A percentile compares a stretch with the other conserved stretches of the same genome.
Evolutionary conservation across 108 stramenopile species (phyloP).

Genomic region (Discostella pseudostelligera): DNA sequence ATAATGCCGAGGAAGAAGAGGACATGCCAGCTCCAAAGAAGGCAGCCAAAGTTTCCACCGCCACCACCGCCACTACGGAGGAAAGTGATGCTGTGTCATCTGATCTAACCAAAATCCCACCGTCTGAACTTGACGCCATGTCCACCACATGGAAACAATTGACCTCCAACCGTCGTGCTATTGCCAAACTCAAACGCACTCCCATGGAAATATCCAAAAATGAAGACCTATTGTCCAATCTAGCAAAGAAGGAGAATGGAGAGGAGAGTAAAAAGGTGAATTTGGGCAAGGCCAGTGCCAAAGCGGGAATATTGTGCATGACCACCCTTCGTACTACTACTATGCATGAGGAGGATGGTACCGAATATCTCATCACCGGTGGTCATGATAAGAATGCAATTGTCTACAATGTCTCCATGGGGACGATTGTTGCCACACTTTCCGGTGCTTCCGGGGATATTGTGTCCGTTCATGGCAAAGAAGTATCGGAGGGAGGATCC

Average conservation of each 20-base stretch:
- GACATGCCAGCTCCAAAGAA: slow-evolving; percentile 2
- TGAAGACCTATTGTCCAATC: slow-evolving; percentile 32
- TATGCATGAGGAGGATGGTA: not conserved
- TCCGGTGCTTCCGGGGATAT: slow-evolving; percentile 11
- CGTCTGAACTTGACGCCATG: slow-evolving; percentile 50
- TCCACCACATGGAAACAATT: slow-evolving; percentile 55
- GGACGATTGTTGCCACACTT: slow-evolving; percentile 51
- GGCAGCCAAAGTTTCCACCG: too few relatives aligned
- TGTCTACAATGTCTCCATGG: slow-evolving; percentile 54
- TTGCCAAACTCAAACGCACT: slow-evolving; percentile 28
- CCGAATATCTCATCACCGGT: slow-evolving; percentile 53
- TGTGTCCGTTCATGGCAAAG: slow-evolving; percentile 30
- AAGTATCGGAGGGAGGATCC: slow-evolving; percentile 6
- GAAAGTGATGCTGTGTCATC: slow-evolving; percentile 4
- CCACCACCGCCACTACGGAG: slow-evolving; percentile 15
- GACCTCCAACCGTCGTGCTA: slow-evolving; percentile 16
- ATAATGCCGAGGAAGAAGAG: slow-evolving; percentile 16
- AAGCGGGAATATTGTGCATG: slow-evolving; percentile 48
- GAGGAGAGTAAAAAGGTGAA: slow-evolving; percentile 37
- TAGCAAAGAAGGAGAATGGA: slow-evolving; percentile 22
- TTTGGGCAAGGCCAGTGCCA: slow-evolving; percentile 58
- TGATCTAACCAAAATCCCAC: slow-evolving; percentile 38
- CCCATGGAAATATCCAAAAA: slow-evolving; percentile 16
- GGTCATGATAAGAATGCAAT: slow-evolving; percentile 74
- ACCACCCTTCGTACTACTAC: slow-evolving; percentile 15